These are phyloP conservation scores for Alternaria sp. DNA, from an alignment of 2,329 filamentous ascomycete genomes.

Conservation along the genomic window DNA sequence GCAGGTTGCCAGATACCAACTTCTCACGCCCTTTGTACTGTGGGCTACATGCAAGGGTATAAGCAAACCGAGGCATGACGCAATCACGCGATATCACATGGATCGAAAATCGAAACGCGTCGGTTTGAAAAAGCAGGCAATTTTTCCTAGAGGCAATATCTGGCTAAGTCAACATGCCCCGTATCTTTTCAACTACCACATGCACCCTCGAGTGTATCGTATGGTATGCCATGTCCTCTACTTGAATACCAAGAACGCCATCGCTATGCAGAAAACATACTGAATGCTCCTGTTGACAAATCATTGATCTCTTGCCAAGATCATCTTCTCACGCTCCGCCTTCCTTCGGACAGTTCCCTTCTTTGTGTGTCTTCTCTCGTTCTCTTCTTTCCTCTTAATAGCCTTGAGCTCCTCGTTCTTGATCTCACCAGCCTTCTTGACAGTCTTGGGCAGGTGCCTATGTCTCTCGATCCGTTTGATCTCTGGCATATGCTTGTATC, in stretches of 20 bases:
- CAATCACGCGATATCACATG: constrained; percentile 20
- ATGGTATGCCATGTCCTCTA: background rate
- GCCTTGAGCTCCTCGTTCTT: constrained; percentile 87
- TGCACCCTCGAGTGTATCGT: constrained; percentile 4
- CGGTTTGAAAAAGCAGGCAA: background rate
- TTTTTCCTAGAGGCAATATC: background rate
- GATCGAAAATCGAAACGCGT: background rate
- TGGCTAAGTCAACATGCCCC: background rate
- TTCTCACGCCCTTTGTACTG: constrained; percentile 7
- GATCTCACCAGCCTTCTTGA: constrained; percentile 96
- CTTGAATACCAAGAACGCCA: constrained; percentile 36
- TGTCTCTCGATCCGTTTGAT: constrained; percentile 89
- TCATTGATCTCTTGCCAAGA: constrained; percentile 73
- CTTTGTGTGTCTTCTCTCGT: constrained; percentile 88
- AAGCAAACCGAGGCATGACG: constrained; percentile 17
- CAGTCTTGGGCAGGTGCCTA: constrained; percentile 86
- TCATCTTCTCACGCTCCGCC: constrained; percentile 91
- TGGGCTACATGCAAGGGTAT: background rate
- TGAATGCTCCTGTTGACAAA: constrained; percentile 10
- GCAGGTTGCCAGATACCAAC: background rate
- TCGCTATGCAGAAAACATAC: constrained; percentile 42
- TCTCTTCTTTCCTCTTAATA: constrained; percentile 91
- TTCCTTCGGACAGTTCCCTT: constrained; percentile 78
- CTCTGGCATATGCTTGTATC: constrained; percentile 96
- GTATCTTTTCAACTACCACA: constrained; percentile 6